Base-by-base conservation (phyloP, 805 yeast genomes). In the Priceomyces haplophilus region DNA sequence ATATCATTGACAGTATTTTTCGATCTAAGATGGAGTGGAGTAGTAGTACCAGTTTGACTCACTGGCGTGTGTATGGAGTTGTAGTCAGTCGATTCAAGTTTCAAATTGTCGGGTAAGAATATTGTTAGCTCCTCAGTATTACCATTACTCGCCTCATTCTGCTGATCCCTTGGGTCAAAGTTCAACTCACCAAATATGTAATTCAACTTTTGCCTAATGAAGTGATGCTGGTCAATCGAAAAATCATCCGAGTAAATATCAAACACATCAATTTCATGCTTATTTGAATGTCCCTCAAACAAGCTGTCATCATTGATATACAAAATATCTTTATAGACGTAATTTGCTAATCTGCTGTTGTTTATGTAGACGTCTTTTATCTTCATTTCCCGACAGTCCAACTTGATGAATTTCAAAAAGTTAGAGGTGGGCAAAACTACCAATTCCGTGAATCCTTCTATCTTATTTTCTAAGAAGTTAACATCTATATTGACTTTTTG, bases 401-500 rank as follows among this genome's bases (percentile, higher is more conserved):
- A 67, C 40, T 78, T 77, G 19, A 93, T 68, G 8, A 68, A 66
- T 44, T 76, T 78, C 35, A 91, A 65, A 1, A 69, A 54, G 16
- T 81, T 67, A 40, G 81, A 78, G 12, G 79, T 66, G 0, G 99
- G 97, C 13, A 86, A 72, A 2, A 90, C 70, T 1, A 93, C 84
- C 24, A 93, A 65, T 56, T 90, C 97, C 0, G 97, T 88, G 50
- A 78, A 74, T 12, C 98, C 99, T 0, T 55, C 57, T 4, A 89
- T 65, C 16, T 66, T 54, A 47, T 77, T 73, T 13, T 72, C 68
- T n/a, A 80, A 75, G 34, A 90, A 67, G 59, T 89, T 95, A 3
- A 91, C 79, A 58, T 90, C 96, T 15, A 91, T 64, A 19, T 78
- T 75, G 11, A 91, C 85, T 51, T 85, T 77, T 61, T 91, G 97